Base-by-base conservation (phyloP, 2,329 filamentous ascomycete genomes). In the Penicillium verrucosum region DNA sequence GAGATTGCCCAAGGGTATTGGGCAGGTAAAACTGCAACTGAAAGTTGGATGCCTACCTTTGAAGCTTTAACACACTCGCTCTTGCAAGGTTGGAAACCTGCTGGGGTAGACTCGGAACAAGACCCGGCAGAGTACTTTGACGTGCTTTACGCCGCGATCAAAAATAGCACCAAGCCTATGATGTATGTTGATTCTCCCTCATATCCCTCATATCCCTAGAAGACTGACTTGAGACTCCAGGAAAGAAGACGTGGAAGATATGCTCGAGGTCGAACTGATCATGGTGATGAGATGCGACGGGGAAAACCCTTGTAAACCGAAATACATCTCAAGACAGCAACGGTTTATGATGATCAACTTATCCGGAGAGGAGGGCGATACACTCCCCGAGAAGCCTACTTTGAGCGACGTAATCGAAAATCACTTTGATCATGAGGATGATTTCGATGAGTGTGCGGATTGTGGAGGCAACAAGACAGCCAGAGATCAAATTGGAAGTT, bases 1-100 rank as follows among this genome's bases (percentile, higher is more conserved):
- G 11, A 44, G 11, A 40, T 69, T 27, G n/a, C 25, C n/a, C 4
- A 9, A 2, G 46, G 23, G 9, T 70, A 65, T 42, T 70, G 66
- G 68, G 32, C 46, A 47, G 44, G 25, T 2, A 4, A 36, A 18
- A 8, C 14, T 5, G 2, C 2, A 18, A n/a, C 14, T 12, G 0
- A 10, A 46, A 23, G 8, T 34, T 46, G 44, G 44, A 36, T 3
- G 14, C 2, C 8, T n/a, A n/a, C 30, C 14, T 46, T 46, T 12
- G 1, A 4, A 7, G n/a, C 21, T 14, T 21, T 57, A 5, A 50
- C 49, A 47, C 1, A 12, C 0, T 3, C 3, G 4, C n/a, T 60
- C 4, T 49, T 44, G 21, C 10, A 7, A 0, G 9, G 4, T 30
- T 62, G 59, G 59, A 40, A 47, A 16, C 9, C 45, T 3, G 12